Percentiles rank a stretch among this genome's conserved stretches.
Evolutionary conservation across 169 alveolate genomes (phyloP).

Genomic region (Plasmodium adleri): DNA sequence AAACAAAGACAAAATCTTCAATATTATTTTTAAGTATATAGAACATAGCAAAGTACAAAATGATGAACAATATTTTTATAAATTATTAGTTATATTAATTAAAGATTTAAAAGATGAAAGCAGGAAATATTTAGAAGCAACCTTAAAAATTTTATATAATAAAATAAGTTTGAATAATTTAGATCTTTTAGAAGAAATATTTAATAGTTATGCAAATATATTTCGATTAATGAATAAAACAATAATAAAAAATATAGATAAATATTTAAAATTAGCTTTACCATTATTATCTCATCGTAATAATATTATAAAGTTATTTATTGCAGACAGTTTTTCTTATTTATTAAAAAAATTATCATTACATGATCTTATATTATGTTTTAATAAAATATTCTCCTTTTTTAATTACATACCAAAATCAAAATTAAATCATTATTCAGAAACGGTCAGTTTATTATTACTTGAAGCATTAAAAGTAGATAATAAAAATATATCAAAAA

Average conservation of each 20-base stretch:
- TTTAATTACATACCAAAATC: constrained; percentile 40
- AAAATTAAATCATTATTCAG: constrained; percentile 58
- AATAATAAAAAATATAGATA: constrained; percentile 56
- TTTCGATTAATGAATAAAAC: constrained; percentile 72
- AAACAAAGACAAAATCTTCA: constrained; percentile 58
- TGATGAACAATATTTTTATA: constrained; percentile 63
- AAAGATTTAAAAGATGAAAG: constrained; percentile 76
- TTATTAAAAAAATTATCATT: constrained; percentile 64
- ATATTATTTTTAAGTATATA: constrained; percentile 57
- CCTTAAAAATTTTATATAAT: constrained; percentile 46
- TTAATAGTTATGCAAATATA: constrained; percentile 69
- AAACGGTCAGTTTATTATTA: constrained; percentile 58
- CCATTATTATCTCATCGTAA: constrained; percentile 65
- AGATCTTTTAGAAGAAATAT: constrained; percentile 72
- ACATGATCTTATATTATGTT: constrained; percentile 67
- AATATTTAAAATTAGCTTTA: constrained; percentile 65
- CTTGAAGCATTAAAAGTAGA: constrained; percentile 64
- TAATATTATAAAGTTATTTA: constrained; percentile 53
- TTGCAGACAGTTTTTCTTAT: constrained; percentile 76
- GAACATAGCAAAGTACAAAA: constrained; percentile 44
- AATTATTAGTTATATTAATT: constrained; percentile 49
- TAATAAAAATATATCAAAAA: constrained; percentile 35
- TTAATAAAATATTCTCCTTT: constrained; percentile 43
- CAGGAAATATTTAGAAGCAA: constrained; percentile 38
- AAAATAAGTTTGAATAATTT: constrained; percentile 64